Evolutionary conservation across 257 asterid species (phyloP).

Genomic region (Fraxinus excelsior): DNA sequence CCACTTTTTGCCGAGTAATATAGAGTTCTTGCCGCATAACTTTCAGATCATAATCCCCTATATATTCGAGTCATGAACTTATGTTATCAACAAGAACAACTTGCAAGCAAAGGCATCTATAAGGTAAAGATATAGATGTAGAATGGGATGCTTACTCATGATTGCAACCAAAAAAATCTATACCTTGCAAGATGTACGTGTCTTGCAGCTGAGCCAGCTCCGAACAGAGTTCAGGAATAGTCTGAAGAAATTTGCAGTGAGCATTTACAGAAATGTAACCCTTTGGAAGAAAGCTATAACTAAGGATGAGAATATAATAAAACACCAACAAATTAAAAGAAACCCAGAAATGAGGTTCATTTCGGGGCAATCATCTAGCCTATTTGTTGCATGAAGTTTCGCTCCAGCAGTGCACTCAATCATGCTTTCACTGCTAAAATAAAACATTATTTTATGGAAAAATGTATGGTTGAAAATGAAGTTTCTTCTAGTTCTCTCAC

Average conservation of each 20-base stretch:
- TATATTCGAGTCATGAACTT: constrained; percentile 19
- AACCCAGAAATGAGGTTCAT: neutral
- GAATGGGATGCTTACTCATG: constrained; percentile 15
- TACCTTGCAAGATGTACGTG: constrained; percentile 96
- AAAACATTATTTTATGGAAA: too few relatives aligned
- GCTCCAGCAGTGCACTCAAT: neutral
- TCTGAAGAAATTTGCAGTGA: constrained; percentile 50
- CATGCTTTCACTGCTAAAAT: neutral
- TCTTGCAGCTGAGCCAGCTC: constrained; percentile 98
- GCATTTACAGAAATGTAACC: constrained; percentile 15
- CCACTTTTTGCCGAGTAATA: constrained; percentile 85
- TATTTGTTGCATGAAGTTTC: neutral
- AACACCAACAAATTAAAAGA: constrained; percentile 1
- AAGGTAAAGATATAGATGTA: constrained; percentile 14
- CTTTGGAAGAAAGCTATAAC: constrained; percentile 5
- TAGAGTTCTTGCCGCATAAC: constrained; percentile 99
- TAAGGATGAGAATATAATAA: neutral
- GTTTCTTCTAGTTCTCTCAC: neutral
- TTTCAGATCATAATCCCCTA: constrained; percentile 97
- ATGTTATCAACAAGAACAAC: constrained; percentile 17
- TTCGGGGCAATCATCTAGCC: constrained; percentile 10
- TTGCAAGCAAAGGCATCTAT: constrained; percentile 13
- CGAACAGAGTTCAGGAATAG: constrained; percentile 95
- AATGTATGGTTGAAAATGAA: too few relatives aligned
- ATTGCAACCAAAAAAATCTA: constrained; percentile 24